Evolutionary conservation across 176 grass and related monocot genomes (phyloP).

Genomic region (Musa itinerans): DNA sequence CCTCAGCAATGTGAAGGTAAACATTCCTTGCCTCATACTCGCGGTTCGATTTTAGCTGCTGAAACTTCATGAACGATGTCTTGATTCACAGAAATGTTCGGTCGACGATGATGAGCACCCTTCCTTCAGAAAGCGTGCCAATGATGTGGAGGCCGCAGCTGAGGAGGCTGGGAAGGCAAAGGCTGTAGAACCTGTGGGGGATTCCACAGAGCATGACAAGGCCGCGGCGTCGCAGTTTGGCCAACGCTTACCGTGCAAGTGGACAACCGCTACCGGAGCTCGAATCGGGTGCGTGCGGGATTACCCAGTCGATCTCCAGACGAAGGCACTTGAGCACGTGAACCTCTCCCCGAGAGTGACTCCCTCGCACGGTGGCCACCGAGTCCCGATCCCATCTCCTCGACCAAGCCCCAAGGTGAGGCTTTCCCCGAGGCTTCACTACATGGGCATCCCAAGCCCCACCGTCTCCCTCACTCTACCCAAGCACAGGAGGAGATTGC

Average conservation of each 20-base stretch:
- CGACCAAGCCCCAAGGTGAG: slow-evolving; percentile 55
- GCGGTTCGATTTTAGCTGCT: too few species aligned
- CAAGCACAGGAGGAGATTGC: too few species aligned
- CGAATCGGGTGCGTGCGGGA: slow-evolving; percentile 79
- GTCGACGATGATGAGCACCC: slow-evolving; percentile 49
- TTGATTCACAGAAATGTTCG: slow-evolving; percentile 42
- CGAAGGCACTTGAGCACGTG: slow-evolving; percentile 73
- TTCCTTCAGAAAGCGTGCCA: neutral
- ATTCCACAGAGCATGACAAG: too few species aligned
- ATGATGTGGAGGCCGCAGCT: too few species aligned
- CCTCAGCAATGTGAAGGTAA: neutral
- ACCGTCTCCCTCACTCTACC: slow-evolving; percentile 54
- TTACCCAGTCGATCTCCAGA: slow-evolving; percentile 72
- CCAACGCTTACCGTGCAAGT: slow-evolving; percentile 40
- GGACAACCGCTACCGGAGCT: slow-evolving; percentile 59
- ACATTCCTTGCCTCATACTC: neutral
- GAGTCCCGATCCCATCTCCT: slow-evolving; percentile 67
- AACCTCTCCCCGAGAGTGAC: slow-evolving; percentile 58
- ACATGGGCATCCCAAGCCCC: slow-evolving; percentile 34
- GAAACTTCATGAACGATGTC: neutral
- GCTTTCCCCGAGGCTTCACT: slow-evolving; percentile 66
- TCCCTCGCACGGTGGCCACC: slow-evolving; percentile 41
- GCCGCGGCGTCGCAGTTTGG: slow-evolving; percentile 12
- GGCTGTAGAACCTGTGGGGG: too few species aligned
- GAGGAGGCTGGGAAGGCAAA: too few species aligned